These are phyloP conservation scores for Malassezia psittaci DNA, from an alignment of 1,284 basidiomycete genomes.

Conservation along the genomic window DNA sequence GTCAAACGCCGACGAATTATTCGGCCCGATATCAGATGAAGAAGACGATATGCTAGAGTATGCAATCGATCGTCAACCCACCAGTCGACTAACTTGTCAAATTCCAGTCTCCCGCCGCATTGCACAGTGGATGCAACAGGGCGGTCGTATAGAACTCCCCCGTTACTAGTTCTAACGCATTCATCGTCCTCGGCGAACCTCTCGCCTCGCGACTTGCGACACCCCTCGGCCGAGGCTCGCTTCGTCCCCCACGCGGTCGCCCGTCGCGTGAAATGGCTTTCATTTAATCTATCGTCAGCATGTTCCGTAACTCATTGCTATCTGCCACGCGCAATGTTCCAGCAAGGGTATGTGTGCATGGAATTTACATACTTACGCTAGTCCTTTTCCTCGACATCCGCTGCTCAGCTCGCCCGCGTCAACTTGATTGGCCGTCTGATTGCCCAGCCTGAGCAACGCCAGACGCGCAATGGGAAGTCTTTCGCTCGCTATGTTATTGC, in stretches of 20 bases:
- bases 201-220: not conserved
- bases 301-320: conserved; percentile 11
- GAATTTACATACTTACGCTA: not conserved
- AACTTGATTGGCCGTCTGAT: conserved; percentile 41
- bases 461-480: conserved; percentile 42
- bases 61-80: conserved; percentile 16
- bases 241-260: not conserved
- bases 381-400: conserved; percentile 35
- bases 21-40: conserved; percentile 14
- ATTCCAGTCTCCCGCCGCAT: conserved; percentile 17
- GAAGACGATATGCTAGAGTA: conserved; percentile 33
- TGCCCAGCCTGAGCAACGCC: conserved; percentile 37
- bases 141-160: conserved; percentile 20
- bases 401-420: conserved; percentile 35
- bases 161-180: conserved; percentile 10
- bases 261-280: conserved; percentile 1
- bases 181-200: not conserved
- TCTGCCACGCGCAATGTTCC: conserved; percentile 1
- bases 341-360: conserved; percentile 9
- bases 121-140: conserved; percentile 18
- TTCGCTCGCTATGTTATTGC: conserved; percentile 44
- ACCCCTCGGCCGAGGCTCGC: conserved; percentile 5
- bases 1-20: not conserved
- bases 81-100: conserved; percentile 24
- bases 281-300: conserved; percentile 1